Base-by-base conservation (phyloP, 805 yeast species). In the Grigorovia transvaalensis region DNA sequence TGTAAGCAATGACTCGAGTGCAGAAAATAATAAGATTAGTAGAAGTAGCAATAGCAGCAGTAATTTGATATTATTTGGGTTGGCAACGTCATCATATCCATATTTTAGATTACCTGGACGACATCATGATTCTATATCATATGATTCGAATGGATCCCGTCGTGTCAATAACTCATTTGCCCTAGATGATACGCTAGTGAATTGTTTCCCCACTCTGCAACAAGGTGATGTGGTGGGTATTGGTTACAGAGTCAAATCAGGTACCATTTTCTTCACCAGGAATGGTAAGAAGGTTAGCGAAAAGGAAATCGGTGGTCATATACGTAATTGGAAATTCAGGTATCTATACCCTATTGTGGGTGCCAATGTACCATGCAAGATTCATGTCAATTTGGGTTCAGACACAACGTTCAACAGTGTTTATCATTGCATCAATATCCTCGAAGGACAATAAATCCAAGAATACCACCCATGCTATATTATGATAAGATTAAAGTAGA, bases 211-310 rank as follows among this genome's bases (percentile, higher is more conserved):
- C 0, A 58, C 66, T 23, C 67, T 83, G 46, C 76, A 79, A 40
- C 81, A 85, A 56, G 97, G 97, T 33, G 99, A 93, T 66, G 95
- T 93, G 35, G 76, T 93, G 13, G 99, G 99, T 1, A 79, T 91
- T 30, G 99, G 99, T 0, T 85, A 88, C 63, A 76, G 91, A 54
- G 81, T 87, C 2, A 74, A 88, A 46, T 74, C 87, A 17, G 96
- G 97, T 1, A 82, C 96, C 0, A 77, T 93, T 0, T 93, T 93
- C 61, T 93, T 90, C 74, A 93, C 99, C 0, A 77, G 96, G 57
- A 93, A 93, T 61, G 99, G 99, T 30, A 88, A 88, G 64, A 88
- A 88, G 63, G 71, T 93, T 27, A 79, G 79, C 42, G 97, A 90
- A 63, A 83, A 86, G 50, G 82, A 82, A 49, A 75, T 88, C 40